Evolutionary conservation across 2,329 filamentous ascomycete genomes (phyloP), one percentile per base, ranked within the genome.

Genomic region (Fusarium devonianum): DNA sequence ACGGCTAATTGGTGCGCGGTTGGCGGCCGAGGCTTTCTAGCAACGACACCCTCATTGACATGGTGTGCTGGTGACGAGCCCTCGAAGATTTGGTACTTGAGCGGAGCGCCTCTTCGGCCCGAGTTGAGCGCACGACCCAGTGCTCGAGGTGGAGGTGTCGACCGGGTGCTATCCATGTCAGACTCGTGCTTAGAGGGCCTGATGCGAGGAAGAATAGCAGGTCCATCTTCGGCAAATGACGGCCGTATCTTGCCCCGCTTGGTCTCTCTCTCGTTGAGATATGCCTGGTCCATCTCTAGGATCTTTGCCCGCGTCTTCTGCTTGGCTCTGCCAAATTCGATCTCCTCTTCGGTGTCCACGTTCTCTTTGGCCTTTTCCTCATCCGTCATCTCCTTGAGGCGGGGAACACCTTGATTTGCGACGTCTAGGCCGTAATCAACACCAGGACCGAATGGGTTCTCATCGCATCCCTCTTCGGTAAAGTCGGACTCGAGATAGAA

Each of bases 401-500:
- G 71, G 4, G 91, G 88, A 4, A 92, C 82, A 55, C 85, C 85
- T 66, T 88, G 85, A 54, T 87, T 88, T 30, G 83, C 82, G 2
- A 87, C 82, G 52, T 84, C 81, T 1, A 83, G 73, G 7, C 78
- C 81, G 55, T 88, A 88, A 65, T 87, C 85, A 3, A 88, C 82
- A 10, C 85, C 86, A 9, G 78, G 69, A 0, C 94, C 94, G 64
- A 97, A 99, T 0, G 94, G 94, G 66, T 99, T 99, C 62, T 90
- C 87, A 36, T 90, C 81, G 33, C 91, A 93, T 46, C 90, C 91
- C 65, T 96, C 90, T 62, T 88, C 85, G 0, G 90, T 90, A 62
- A 97, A 97, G 69, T 97, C 91, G 19, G 92, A 96, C 70, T 99
- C 94, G 13, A 99, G 81, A 68, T 99, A 97, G 78, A 94, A 97